phyloP scores from a whole-genome alignment of 441 rosid genomes.

The Metrosideros polymorpha region DNA sequence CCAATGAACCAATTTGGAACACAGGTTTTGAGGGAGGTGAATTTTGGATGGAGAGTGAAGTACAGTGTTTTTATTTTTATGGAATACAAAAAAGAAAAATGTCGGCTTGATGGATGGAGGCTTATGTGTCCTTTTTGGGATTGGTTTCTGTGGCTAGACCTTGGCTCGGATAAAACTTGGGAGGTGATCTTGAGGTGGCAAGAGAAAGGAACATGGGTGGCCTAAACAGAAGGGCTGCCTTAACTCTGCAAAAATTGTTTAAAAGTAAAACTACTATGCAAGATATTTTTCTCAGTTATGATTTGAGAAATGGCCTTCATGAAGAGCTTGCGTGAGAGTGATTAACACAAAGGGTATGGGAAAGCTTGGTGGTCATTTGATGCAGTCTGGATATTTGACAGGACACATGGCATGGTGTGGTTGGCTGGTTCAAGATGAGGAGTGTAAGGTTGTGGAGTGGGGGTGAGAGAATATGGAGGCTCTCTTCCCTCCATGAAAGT shows the following conservation, averaged over 20 bases:
- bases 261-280: not conserved
- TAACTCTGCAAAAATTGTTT: not conserved
- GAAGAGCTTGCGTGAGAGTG: conserved; percentile 33
- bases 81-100: conserved; percentile 11
- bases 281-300: not conserved
- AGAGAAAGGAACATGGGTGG: not conserved
- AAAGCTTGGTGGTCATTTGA: conserved; percentile 44
- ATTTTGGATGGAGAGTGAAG: conserved; percentile 16
- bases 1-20: not conserved
- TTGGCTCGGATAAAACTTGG: conserved; percentile 24
- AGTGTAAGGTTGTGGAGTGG: conserved; percentile 15
- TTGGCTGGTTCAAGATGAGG: conserved; percentile 54
- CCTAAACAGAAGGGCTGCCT: not conserved
- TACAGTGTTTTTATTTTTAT: conserved; percentile 1
- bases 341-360: conserved; percentile 22
- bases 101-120: conserved; percentile 1
- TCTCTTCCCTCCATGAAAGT: not conserved
- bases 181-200: conserved; percentile 17
- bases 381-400: conserved; percentile 37
- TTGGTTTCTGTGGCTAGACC: conserved; percentile 32
- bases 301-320: conserved; percentile 18
- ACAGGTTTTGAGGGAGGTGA: conserved; percentile 16
- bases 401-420: conserved; percentile 37
- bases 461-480: not conserved
- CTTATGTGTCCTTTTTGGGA: conserved; percentile 14